A percentile compares a stretch with the other conserved stretches of the same genome.
Conservation (phyloP, 2,329 filamentous ascomycete species). For the Elsinoe necatrix region DNA sequence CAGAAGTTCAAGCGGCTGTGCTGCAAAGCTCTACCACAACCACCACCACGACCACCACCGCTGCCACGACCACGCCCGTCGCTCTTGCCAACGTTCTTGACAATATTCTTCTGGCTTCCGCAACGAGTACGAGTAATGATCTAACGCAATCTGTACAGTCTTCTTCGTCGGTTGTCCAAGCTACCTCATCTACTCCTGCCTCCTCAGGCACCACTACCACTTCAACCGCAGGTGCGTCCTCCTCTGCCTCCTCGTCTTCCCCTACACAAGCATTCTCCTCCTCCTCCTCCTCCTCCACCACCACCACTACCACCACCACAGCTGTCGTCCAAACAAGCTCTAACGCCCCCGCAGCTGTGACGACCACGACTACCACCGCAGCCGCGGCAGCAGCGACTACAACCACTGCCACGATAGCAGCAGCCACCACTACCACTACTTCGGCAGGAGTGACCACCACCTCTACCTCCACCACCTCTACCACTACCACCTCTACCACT, state of each 20-base stretch:
- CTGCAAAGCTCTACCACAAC: background rate
- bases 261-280: background rate
- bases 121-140: slow-evolving; percentile 5
- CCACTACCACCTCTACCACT: background rate
- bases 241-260: background rate
- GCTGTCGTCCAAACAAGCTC: background rate
- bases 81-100: background rate
- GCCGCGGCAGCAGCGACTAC: background rate
- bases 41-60: background rate
- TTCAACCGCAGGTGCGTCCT: background rate
- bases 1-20: background rate
- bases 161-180: background rate
- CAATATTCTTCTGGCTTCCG: background rate
- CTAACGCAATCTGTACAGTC: background rate
- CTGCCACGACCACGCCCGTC: background rate
- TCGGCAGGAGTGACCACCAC: background rate
- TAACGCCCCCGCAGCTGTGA: background rate
- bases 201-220: background rate
- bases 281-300: background rate
- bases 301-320: background rate
- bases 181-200: background rate
- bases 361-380: background rate
- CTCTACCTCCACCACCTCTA: background rate
- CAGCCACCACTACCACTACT: background rate
- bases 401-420: background rate